Conservation (phyloP, 1,284 basidiomycete species). For the Austroboletus niveus region DNA sequence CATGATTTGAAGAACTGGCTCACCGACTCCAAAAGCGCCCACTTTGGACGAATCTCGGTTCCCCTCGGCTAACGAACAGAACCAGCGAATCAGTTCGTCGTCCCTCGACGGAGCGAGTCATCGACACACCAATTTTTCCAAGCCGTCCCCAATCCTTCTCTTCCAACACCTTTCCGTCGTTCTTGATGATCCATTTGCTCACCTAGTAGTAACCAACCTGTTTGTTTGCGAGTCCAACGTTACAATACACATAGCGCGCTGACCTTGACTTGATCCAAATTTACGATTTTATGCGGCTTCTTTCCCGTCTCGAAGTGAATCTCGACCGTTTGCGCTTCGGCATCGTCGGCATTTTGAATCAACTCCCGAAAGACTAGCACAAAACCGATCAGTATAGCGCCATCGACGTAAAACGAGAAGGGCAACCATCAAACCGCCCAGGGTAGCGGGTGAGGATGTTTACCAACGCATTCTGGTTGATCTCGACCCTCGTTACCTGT, state of each 20-base stretch:
- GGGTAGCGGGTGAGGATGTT: constrained; percentile 25
- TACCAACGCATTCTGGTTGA: constrained; percentile 16
- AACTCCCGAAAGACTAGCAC: constrained; percentile 81
- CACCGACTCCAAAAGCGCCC: too few relatives aligned
- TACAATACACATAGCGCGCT: neutral
- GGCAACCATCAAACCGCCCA: constrained; percentile 15
- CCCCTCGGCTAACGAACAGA: constrained; percentile 56
- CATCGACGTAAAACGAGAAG: too few relatives aligned
- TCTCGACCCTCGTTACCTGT: constrained; percentile 6
- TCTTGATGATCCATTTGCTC: constrained; percentile 74
- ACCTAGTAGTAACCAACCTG: constrained; percentile 1
- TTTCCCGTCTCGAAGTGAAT: constrained; percentile 72
- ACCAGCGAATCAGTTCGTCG: neutral
- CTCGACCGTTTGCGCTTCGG: constrained; percentile 74
- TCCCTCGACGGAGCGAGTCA: neutral
- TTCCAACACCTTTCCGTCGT: constrained; percentile 79
- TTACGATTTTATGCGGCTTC: neutral
- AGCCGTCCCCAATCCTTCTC: constrained; percentile 84
- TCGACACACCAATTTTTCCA: constrained; percentile 72
- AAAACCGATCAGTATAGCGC: neutral
- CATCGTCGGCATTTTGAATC: constrained; percentile 94
- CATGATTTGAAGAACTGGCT: too few relatives aligned
- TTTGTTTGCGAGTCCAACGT: neutral
- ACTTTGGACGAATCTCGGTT: constrained; percentile 45
- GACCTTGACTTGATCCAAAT: constrained; percentile 1